Evolutionary conservation across 106 monocot genomes (phyloP), one percentile per base, ranked within the genome.

Genomic region (Dendrobium huoshanense): DNA sequence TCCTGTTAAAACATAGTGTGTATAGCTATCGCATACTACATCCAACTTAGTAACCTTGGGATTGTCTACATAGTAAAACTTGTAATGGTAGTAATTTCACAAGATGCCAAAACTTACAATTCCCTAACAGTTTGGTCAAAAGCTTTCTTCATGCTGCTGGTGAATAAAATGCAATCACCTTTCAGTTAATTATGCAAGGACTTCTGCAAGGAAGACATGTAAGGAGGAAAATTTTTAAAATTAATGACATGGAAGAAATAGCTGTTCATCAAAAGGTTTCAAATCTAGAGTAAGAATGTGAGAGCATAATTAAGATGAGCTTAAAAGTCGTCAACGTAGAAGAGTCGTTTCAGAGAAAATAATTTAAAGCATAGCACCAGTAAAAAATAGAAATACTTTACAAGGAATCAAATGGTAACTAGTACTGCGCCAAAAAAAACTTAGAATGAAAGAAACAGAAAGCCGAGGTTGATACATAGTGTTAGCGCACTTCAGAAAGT

Each of bases 51-150:
- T 25, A 79, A 79, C 0, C 24, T 20, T 42, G 5, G 18, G 48
- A 4, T 51, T 29, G 55, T 9, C 11, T 42, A 44, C 72, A 70
- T 19, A 45, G 29, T 61, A 61, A 61, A 59, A 77, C 45, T 40
- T 75, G 8, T n/a, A 70, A 33, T 5, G 17, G 18, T 15, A 17
- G 10, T 49, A 10, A 51, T 17, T 42, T 24, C 8, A 9, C 41
- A 27, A 19, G 20, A n/a, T 37, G 49, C 33, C 25, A 81, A 33
- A 68, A 43, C 92, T 88, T 91, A 97, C 97, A 97, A 78, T 72
- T 97, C 97, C 41, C 97, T 86, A 77, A 97, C 97, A 77, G 97
- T 97, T 81, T 97, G 97, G 79, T 92, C 97, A 82, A 97, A 92
- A 77, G 86, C 97, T 87, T 97, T 94, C 91, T 97, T 97, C 97